Base-by-base conservation (phyloP, 768 basidiomycete species). In the Clitopilus passeckerianus region DNA sequence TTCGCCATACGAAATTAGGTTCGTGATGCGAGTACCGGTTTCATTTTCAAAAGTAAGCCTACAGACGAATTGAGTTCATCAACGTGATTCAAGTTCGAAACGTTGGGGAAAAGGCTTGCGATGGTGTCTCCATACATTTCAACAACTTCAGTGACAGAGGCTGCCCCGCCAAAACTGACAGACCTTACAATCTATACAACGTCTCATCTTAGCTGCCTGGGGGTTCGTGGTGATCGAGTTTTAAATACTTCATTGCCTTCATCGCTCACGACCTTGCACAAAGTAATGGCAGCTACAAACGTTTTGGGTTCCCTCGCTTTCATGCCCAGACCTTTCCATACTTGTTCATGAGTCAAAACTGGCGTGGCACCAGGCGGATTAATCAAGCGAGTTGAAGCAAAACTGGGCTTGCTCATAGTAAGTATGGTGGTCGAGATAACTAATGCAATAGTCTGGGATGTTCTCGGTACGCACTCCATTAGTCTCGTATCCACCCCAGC, bases 31-130 rank as follows among this genome's bases (percentile, higher is more conserved):
- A 10, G 34, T 59, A 8, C 65, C 66, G 1, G 41, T 59, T 14
- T 35, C 50, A 35, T 63, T 62, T n/a, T 20, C 68, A 67, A 55
- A 71, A 70, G 37, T 71, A 71, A 15, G 63, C 67, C 70, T 71
- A 15, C 24, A 6, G 23, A 18, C 37, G 27, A 15, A n/a, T 50
- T 34, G 53, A n/a, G 22, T 4, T 30, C 4, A 7, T 30, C 27
- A 30, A 30, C 27, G 7, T 30, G 27, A 30, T 30, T 30, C 27
- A 30, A 35, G 18, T 34, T 34, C 24, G 16, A 18, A 16, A 35
- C 12, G n/a, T n/a, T 57, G 37, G 30, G 57, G 30, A 34, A 14
- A 24, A 27, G 7, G 52, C 66, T 59, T 56, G 71, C 71, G 16
- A 72, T 69, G 9, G 67, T 69, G 30, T 44, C 56, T n/a, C 58